These are phyloP conservation scores for Mimosa bimucronata DNA, from an alignment of 306 rosid genomes.

Conservation along the genomic window DNA sequence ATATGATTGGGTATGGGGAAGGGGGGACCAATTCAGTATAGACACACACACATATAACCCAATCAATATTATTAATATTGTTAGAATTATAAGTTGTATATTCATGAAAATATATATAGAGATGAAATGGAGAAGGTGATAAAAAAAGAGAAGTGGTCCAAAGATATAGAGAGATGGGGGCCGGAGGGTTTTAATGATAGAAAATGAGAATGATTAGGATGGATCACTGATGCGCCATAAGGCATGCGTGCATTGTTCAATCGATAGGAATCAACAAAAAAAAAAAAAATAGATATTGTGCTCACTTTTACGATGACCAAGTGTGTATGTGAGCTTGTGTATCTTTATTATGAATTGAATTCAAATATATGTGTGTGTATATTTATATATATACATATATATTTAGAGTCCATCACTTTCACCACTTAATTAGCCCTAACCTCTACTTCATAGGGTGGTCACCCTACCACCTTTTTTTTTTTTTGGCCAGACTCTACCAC, in stretches of 20 bases:
- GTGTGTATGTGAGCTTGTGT: neutral
- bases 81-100: too few species aligned
- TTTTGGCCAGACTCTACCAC: too few species aligned
- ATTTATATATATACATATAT: neutral
- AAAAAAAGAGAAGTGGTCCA: neutral
- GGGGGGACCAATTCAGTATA: neutral
- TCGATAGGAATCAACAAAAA: slow-evolving; percentile 24
- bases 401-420: slow-evolving; percentile 26
- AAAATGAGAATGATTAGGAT: slow-evolving; percentile 51
- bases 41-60: too few species aligned
- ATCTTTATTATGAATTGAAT: neutral
- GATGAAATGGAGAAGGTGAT: neutral
- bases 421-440: slow-evolving; percentile 47
- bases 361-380: neutral
- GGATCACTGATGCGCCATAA: slow-evolving; percentile 41
- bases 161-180: neutral
- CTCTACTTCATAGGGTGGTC: slow-evolving; percentile 51
- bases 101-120: too few species aligned
- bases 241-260: slow-evolving; percentile 60
- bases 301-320: slow-evolving; percentile 33
- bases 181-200: neutral
- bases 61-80: too few species aligned
- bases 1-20: neutral
- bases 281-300: slow-evolving; percentile 13
- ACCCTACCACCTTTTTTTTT: too few species aligned